A percentile compares a stretch with the other conserved stretches of the same genome.
Conservation (phyloP, 2,329 filamentous ascomycete species). For the Elsinoe fawcettii region DNA sequence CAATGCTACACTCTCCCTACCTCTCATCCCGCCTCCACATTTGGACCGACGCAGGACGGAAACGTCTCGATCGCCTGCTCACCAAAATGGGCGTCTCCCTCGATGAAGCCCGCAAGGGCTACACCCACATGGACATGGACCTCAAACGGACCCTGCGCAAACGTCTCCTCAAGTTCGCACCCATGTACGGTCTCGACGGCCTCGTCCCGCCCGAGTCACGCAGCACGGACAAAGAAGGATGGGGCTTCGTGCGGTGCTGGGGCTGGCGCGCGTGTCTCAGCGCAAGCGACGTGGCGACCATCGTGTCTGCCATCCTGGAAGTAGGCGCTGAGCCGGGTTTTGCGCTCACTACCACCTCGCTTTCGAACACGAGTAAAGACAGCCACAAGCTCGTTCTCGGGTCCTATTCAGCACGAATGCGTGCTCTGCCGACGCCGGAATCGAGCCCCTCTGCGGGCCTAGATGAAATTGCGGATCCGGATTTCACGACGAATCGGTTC, state of each 20-base stretch:
- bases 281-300: conserved; percentile 87
- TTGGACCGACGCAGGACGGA: conserved; percentile 84
- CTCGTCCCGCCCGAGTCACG: conserved; percentile 61
- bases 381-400: conserved; percentile 14
- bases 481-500: conserved; percentile 46
- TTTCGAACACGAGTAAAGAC: conserved; percentile 15
- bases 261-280: conserved; percentile 93
- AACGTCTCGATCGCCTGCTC: conserved; percentile 83
- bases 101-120: conserved; percentile 88
- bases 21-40: conserved; percentile 85
- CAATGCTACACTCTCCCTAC: conserved; percentile 95
- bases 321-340: conserved; percentile 50
- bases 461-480: conserved; percentile 31
- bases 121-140: conserved; percentile 98
- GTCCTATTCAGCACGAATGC: conserved; percentile 25
- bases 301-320: conserved; percentile 85
- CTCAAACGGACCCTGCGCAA: conserved; percentile 79
- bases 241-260: conserved; percentile 97
- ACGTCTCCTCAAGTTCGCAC: conserved; percentile 83
- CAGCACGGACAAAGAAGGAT: conserved; percentile 74
- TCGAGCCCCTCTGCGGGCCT: conserved; percentile 18
- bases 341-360: conserved; percentile 15
- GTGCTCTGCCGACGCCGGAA: conserved; percentile 28
- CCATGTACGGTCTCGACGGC: conserved; percentile 86
- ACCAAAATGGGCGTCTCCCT: conserved; percentile 97